phyloP scores from a whole-genome alignment of 495 filamentous ascomycete species.

The Tetracladium setigerum region DNA sequence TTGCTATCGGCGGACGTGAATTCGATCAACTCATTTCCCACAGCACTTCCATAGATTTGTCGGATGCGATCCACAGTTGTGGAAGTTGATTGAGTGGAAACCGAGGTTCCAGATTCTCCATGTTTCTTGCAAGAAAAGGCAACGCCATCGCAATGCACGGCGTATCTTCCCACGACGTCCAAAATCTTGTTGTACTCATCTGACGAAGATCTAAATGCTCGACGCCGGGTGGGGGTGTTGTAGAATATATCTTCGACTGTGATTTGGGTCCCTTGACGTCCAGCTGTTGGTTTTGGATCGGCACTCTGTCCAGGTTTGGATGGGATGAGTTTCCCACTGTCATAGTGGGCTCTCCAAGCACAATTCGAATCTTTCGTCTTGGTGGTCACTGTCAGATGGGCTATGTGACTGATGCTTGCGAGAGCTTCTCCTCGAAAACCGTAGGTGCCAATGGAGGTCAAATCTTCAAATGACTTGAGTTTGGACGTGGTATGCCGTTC shows the following conservation, averaged over 20 bases:
- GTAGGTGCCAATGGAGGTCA: slow-evolving; percentile 87
- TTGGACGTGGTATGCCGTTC: slow-evolving; percentile 98
- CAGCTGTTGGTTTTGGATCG: slow-evolving; percentile 83
- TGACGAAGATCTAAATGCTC: slow-evolving; percentile 83
- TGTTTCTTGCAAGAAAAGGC: slow-evolving; percentile 96
- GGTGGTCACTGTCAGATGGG: slow-evolving; percentile 90
- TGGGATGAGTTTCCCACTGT: slow-evolving; percentile 73
- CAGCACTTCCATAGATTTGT: slow-evolving; percentile 76
- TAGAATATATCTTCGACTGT: slow-evolving; percentile 97
- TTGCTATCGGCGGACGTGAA: slow-evolving; percentile 65
- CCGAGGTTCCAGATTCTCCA: slow-evolving; percentile 74
- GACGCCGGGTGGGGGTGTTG: slow-evolving; percentile 81
- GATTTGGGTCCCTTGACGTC: slow-evolving; percentile 92
- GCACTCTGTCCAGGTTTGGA: slow-evolving; percentile 87
- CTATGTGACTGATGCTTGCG: slow-evolving; percentile 98
- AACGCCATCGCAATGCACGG: slow-evolving; percentile 86
- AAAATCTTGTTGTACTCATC: slow-evolving; percentile 99
- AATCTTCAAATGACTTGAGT: slow-evolving; percentile 88
- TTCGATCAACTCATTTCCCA: slow-evolving; percentile 84
- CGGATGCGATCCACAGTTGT: slow-evolving; percentile 75
- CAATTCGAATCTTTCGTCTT: slow-evolving; percentile 84
- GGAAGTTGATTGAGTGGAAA: slow-evolving; percentile 67
- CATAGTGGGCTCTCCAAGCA: slow-evolving; percentile 84
- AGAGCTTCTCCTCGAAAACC: slow-evolving; percentile 96
- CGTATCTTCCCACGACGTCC: slow-evolving; percentile 88